Evolutionary conservation across 305 asterid species (phyloP), one percentile per base, ranked within the genome.

Genomic region (Coffea humblotiana): DNA sequence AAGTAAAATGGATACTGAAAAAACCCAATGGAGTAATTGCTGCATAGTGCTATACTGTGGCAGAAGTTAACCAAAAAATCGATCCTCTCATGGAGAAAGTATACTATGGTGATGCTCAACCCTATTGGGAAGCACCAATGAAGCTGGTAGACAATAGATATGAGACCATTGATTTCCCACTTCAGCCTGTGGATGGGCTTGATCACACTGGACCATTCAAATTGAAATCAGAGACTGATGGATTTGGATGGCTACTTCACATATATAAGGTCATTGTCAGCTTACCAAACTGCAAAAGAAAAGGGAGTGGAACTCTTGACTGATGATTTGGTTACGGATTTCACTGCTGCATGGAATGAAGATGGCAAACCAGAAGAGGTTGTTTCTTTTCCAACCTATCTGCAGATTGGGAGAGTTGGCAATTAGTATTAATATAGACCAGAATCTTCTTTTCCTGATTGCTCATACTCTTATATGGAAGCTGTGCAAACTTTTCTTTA

Each of bases 361-460:
- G 87, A 86, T 69, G 87, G 85, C 9, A 65, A 79, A 21, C 40
- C 56, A n/a, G 75, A 85, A 25, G 83, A 86, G 29, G 40, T 40
- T 54, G 82, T 58, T 35, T 77, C 68, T 32, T 83, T 40, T 14
- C 89, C 87, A 15, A 82, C 84, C 70, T 40, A 40, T 76, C 68
- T 86, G 6, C 83, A 87, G 84, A 83, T 86, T 68, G 89, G 89
- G 0, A 86, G 76, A 75, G 75, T 83, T 64, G 82, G 87, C 25
- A 66, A 78, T 83, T 6, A 40, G 43, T 3, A 40, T 40, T 40
- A 40, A 40, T 40, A 40, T 40, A 5, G 43, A 40, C 43, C 0
- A 5, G 4, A 40, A 40, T 40, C 43, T 40, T 40, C 43, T 40
- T 40, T 40, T 40, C 43, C 43, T 40, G 43, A 40, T 2, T 40